phyloP scores from a whole-genome alignment of 2,329 filamentous ascomycete genomes.

The Aspergillus novoparasiticus region DNA sequence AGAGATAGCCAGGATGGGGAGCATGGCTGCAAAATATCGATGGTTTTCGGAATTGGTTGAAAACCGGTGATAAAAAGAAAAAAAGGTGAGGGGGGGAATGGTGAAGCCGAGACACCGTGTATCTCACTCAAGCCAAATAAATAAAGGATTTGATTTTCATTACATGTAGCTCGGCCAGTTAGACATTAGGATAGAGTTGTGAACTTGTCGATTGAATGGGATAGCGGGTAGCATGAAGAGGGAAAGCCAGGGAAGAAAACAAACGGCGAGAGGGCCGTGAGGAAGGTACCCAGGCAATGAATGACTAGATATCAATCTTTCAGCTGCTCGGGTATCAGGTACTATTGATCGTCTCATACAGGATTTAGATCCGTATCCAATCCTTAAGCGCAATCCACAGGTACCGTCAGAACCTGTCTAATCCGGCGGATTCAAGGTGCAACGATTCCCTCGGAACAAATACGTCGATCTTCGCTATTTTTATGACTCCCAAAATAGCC shows the following conservation, averaged over 20 bases:
- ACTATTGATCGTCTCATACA: conserved; percentile 2
- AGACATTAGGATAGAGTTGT: not conserved
- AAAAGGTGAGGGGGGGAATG: not conserved
- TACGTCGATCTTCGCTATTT: not conserved
- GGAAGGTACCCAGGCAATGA: not conserved
- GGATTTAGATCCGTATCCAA: conserved; percentile 1
- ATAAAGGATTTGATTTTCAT: not conserved
- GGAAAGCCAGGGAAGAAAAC: not conserved
- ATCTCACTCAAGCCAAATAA: not conserved
- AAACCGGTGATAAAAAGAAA: not conserved
- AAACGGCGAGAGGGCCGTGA: not conserved
- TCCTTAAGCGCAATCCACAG: not conserved
- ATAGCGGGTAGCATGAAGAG: not conserved
- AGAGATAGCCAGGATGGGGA: not conserved
- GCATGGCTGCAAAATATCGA: not conserved
- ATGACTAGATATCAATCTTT: not conserved
- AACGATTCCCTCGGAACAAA: not conserved
- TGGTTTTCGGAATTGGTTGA: not conserved
- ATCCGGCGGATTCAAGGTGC: not conserved
- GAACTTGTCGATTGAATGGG: not conserved
- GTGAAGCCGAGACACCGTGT: not conserved
- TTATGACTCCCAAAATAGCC: not conserved
- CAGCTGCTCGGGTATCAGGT: conserved; percentile 3
- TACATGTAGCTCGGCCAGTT: not conserved
- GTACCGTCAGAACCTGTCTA: not conserved